These are phyloP conservation scores for Podila epigama DNA, from an alignment of 192 early-diverging fungal genomes.

Conservation along the genomic window DNA sequence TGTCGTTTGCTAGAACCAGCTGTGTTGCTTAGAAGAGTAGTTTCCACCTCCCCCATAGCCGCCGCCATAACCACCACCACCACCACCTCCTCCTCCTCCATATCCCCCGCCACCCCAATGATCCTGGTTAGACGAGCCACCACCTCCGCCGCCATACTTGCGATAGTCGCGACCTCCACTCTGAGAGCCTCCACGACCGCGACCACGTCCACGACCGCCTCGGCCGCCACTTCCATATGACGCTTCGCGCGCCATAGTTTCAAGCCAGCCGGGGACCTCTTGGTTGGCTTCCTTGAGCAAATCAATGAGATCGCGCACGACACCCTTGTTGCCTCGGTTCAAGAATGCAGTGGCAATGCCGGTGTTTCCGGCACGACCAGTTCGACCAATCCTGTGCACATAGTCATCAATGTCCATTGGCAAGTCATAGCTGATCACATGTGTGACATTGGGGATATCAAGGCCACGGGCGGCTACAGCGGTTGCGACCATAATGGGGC, in stretches of 20 bases:
- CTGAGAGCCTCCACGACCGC: conserved; percentile 63
- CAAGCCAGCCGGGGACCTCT: conserved; percentile 86
- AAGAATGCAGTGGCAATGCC: conserved; percentile 95
- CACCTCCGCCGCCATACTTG: conserved; percentile 38
- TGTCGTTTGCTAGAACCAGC: conserved; percentile 21
- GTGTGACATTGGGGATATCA: conserved; percentile 83
- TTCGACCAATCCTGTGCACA: conserved; percentile 97
- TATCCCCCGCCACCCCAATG: conserved; percentile 35
- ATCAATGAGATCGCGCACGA: conserved; percentile 87
- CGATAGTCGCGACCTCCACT: conserved; percentile 34
- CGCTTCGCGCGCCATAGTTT: conserved; percentile 71
- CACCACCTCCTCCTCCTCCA: neutral
- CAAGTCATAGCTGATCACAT: conserved; percentile 95
- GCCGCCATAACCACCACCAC: conserved; percentile 26
- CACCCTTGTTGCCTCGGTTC: conserved; percentile 82
- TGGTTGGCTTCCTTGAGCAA: conserved; percentile 94
- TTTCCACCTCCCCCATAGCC: conserved; percentile 27
- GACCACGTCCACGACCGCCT: conserved; percentile 56
- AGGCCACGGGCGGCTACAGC: conserved; percentile 97
- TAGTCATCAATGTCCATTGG: conserved; percentile 97
- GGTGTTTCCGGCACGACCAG: conserved; percentile 93
- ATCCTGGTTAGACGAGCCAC: conserved; percentile 38
- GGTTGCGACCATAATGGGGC: conserved; percentile 92
- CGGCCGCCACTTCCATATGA: conserved; percentile 50
- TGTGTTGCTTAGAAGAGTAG: conserved; percentile 1